Conservation (phyloP, 2,329 filamentous ascomycete species). For the Trichophyton equinum region DNA sequence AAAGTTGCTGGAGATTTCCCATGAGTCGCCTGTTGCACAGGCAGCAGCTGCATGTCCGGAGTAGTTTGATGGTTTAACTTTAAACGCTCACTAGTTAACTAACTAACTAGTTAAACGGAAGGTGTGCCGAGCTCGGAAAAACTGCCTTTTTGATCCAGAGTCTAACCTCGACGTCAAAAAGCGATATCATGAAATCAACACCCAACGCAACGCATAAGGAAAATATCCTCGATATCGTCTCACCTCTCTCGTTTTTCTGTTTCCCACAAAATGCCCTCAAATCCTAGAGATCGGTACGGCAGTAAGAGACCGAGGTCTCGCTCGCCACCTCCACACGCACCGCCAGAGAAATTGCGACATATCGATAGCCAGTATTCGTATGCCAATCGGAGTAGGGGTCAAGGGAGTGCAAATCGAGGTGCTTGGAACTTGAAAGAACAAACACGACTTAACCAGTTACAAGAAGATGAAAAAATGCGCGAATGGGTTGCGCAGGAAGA, state of each 20-base stretch:
- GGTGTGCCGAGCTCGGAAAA: not conserved
- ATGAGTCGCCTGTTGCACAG: not conserved
- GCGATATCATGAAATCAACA: not conserved
- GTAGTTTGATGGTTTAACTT: not conserved
- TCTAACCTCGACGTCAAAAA: not conserved
- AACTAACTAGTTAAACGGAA: not conserved
- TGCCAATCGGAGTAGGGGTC: constrained; percentile 15
- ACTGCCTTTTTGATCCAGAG: not conserved
- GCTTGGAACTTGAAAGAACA: constrained; percentile 28
- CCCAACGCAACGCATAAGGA: not conserved
- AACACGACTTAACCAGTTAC: constrained; percentile 42
- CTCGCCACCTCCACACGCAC: constrained; percentile 30
- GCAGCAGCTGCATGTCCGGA: not conserved
- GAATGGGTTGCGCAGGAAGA: constrained; percentile 91
- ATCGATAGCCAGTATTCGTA: constrained; percentile 18
- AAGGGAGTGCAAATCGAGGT: constrained; percentile 16
- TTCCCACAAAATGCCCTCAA: not conserved
- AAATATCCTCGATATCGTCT: not conserved
- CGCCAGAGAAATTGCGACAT: constrained; percentile 27
- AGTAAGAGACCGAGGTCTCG: constrained; percentile 32
- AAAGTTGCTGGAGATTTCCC: not conserved
- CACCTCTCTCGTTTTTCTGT: not conserved
- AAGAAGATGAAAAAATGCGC: constrained; percentile 63
- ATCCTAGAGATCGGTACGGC: constrained; percentile 19
- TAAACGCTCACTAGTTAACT: not conserved